Evolutionary conservation across 2,329 filamentous ascomycete genomes (phyloP), one percentile per base, ranked within the genome.

Genomic region (Fusarium caatingaense): DNA sequence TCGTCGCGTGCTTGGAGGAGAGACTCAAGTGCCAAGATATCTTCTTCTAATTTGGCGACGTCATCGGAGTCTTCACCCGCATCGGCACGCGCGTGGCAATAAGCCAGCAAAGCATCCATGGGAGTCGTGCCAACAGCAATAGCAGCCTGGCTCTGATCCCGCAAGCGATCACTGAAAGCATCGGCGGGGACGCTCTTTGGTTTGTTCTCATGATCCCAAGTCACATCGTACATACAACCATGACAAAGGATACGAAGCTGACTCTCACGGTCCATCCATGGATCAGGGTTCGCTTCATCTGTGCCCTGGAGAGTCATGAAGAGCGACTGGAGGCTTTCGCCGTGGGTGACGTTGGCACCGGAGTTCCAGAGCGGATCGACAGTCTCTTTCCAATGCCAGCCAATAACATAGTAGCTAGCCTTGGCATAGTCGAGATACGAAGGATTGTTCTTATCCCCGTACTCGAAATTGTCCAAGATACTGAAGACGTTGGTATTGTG

Each of bases 31-130:
- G 25, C 23, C 18, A 54, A 20, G 9, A 54, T 54, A n/a, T 54
- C 50, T 28, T 42, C 50, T 6, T 53, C 50, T 4, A 53, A n/a
- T 5, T 21, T 28, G 3, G 15, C 27, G 7, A 53, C 18, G n/a
- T 16, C 16, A 4, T 41, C 50, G 3, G 27, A 12, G 9, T 12
- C 11, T 12, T 41, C 20, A 21, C n/a, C 20, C 5, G 18, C 27
- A 8, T 18, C 18, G n/a, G 20, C 20, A 15, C 20, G 40, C 25
- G 44, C 50, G 34, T 23, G 40, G 50, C 50, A 69, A 55, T 81
- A 83, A 0, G 80, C 64, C 0, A 82, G 42, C 4, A 83, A 20
- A 0, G 80, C 74, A 47, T 83, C 82, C 60, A 83, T 74, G 4
- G 81, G 77, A 2, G 80, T 81, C 1, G 78, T 80, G 0, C 82